Conservation (phyloP, 2,329 filamentous ascomycete species). For the Exophiala oligosperma region DNA sequence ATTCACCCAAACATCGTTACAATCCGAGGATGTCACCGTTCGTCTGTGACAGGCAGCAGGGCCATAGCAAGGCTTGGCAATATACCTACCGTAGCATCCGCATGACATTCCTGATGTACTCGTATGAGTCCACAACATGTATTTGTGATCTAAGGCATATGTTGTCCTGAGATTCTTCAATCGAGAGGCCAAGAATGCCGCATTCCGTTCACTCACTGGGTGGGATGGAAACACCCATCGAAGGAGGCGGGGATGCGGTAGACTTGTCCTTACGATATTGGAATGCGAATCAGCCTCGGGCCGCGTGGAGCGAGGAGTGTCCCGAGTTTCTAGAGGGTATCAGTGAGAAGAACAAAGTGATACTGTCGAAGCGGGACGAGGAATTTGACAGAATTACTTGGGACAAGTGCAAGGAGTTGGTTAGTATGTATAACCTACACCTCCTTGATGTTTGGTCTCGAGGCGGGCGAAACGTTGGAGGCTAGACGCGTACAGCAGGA, state of each 20-base stretch:
- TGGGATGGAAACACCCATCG: conserved; percentile 17
- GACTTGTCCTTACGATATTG: conserved; percentile 61
- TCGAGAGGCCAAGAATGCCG: conserved; percentile 18
- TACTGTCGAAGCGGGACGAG: conserved; percentile 70
- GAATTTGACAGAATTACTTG: conserved; percentile 66
- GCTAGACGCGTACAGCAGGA: too few relatives aligned
- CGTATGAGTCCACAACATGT: too few relatives aligned
- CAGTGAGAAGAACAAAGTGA: conserved; percentile 66
- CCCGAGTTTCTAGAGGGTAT: conserved; percentile 68
- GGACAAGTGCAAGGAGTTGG: conserved; percentile 65
- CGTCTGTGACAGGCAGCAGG: too few relatives aligned
- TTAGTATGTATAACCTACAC: conserved; percentile 40
- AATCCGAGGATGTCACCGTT: too few relatives aligned
- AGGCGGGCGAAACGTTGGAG: neutral
- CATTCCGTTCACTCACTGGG: conserved; percentile 23
- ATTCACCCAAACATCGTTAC: too few relatives aligned
- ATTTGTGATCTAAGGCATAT: too few relatives aligned
- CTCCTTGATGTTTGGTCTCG: neutral
- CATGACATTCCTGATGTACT: too few relatives aligned
- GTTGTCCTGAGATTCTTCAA: too few relatives aligned
- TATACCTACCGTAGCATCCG: too few relatives aligned
- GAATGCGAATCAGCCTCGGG: conserved; percentile 73
- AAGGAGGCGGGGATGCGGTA: conserved; percentile 26
- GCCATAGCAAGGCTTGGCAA: too few relatives aligned
- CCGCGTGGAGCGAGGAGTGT: conserved; percentile 64